These are phyloP conservation scores for Lachnellula hyalina DNA, from an alignment of 2,329 filamentous ascomycete genomes.

Conservation along the genomic window DNA sequence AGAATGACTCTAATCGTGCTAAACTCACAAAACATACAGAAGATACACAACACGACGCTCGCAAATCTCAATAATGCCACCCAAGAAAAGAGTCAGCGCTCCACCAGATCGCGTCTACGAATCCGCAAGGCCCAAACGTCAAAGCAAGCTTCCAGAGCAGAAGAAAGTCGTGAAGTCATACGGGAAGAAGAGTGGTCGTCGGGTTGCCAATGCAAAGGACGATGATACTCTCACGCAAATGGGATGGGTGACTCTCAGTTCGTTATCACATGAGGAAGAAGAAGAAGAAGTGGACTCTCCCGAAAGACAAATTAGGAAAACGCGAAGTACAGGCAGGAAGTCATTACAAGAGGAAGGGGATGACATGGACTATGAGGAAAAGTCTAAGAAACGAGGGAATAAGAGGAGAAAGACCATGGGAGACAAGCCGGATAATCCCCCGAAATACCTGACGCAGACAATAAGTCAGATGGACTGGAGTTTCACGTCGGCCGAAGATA, in stretches of 20 bases:
- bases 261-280: not conserved
- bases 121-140: slow-evolving; percentile 21
- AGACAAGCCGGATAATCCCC: slow-evolving; percentile 11
- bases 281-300: slow-evolving; percentile 5
- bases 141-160: slow-evolving; percentile 19
- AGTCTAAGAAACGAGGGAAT: slow-evolving; percentile 13
- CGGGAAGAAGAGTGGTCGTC: slow-evolving; percentile 18
- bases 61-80: slow-evolving; percentile 16
- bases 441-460: slow-evolving; percentile 25
- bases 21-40: no score
- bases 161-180: slow-evolving; percentile 23
- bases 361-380: slow-evolving; percentile 15
- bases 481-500: slow-evolving; percentile 14
- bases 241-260: slow-evolving; percentile 11
- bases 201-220: slow-evolving; percentile 16
- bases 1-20: no score
- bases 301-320: not conserved
- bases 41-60: no score
- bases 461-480: slow-evolving; percentile 28
- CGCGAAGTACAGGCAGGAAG: slow-evolving; percentile 7
- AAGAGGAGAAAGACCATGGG: slow-evolving; percentile 24
- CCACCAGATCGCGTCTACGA: slow-evolving; percentile 25
- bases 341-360: slow-evolving; percentile 1
- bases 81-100: slow-evolving; percentile 17
- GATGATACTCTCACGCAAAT: slow-evolving; percentile 30